Base-by-base conservation (phyloP, 2,329 filamentous ascomycete genomes). In the Penicillium decumbens region DNA sequence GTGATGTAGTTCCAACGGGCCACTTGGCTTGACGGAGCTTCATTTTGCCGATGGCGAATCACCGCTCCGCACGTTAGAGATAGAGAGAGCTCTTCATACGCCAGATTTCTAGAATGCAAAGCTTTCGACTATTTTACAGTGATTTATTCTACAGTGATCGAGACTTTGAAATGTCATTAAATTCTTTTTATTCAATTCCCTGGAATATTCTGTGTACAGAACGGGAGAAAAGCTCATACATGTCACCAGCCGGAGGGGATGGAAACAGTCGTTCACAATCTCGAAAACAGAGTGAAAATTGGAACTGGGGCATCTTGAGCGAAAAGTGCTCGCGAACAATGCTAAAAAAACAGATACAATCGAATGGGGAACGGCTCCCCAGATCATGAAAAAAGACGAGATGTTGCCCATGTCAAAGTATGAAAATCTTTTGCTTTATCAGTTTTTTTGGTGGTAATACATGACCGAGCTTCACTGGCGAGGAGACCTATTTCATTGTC, bases 21-120 rank as follows among this genome's bases (percentile, higher is more conserved):
- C 67, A 69, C 67, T 65, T 69, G 66, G 63, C 66, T 59, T 59
- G 53, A 64, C 65, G 66, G 65, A 67, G 64, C 56, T 68, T 66
- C 58, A 63, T 68, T 68, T 62, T 58, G 52, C 65, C 65, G 64
- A 66, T 24, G 50, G 51, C 52, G 44, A 55, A 56, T 54, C 53
- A 61, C 47, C 43, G 46, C 45, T 30, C 38, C 15, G 29, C 7
- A 45, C 15, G 15, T 18, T 18, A 18, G 2, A 18, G 13, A 42
- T 47, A 40, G 37, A 33, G 33, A 18, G 37, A 33, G 38, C 18
- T 37, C 18, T 29, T 13, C 32, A 27, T 27, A 27, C 15, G 13
- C 13, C 4, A 7, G 6, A 8, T 33, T 33, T 33, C 32, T 9
- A 18, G 18, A n/a, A 3, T 33, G 7, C 15, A 35, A 7, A 12